Evolutionary conservation across 169 alveolate species (phyloP).

Genomic region (Eimeria sp.): DNA sequence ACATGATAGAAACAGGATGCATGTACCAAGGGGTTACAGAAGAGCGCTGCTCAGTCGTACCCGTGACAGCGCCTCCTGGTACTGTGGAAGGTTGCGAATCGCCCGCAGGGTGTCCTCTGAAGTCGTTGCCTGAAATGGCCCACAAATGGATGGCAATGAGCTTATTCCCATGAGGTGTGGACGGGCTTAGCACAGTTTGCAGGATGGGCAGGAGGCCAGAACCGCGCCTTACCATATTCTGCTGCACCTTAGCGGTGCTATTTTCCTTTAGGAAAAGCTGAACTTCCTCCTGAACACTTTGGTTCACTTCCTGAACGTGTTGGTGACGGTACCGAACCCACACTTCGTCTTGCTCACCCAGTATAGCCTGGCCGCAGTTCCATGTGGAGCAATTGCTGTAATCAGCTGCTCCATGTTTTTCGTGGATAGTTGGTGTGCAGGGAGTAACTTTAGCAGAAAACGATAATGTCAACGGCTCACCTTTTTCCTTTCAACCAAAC

Average conservation of each 20-base stretch:
- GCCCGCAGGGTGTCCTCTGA: constrained; percentile 75
- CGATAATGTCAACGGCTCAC: not conserved
- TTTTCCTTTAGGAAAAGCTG: constrained; percentile 72
- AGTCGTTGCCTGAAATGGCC: constrained; percentile 62
- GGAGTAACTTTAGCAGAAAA: not conserved
- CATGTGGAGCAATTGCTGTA: not conserved
- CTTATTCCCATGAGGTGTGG: not conserved
- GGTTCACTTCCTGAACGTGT: constrained; percentile 79
- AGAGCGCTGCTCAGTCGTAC: constrained; percentile 1
- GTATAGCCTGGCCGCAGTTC: constrained; percentile 55
- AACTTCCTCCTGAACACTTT: constrained; percentile 75
- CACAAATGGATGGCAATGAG: not conserved
- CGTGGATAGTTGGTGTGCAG: not conserved
- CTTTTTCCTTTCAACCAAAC: constrained; percentile 64
- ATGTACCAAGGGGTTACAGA: not conserved
- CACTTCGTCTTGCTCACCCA: constrained; percentile 82
- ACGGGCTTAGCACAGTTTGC: not conserved
- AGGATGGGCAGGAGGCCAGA: not conserved
- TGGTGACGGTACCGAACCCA: constrained; percentile 83
- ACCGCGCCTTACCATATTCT: constrained; percentile 50
- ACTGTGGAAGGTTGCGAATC: constrained; percentile 80
- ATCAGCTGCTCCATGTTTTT: not conserved
- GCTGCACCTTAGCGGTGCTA: constrained; percentile 74
- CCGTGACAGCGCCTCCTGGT: constrained; percentile 83
- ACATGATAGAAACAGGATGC: not conserved